Conservation (phyloP, 345 rosid genomes). For the Moringa oleifera region DNA sequence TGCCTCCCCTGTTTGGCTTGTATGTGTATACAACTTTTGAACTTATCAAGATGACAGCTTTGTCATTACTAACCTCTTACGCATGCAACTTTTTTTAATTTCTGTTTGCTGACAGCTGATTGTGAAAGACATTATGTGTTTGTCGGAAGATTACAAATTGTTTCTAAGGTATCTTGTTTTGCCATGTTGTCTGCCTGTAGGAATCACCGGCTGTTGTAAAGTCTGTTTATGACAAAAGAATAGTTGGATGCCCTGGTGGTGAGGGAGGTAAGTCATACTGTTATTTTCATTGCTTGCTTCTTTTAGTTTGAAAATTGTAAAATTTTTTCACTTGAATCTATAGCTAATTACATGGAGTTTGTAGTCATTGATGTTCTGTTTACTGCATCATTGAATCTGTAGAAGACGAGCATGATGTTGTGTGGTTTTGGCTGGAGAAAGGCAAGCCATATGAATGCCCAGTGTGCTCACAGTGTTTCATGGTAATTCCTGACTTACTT, state of each 20-base stretch:
- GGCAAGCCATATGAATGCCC: constrained; percentile 82
- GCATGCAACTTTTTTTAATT: too few relatives aligned
- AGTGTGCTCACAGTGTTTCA: constrained; percentile 79
- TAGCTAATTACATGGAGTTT: not conserved
- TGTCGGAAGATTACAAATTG: not conserved
- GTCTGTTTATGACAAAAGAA: constrained; percentile 50
- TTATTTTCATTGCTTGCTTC: not conserved
- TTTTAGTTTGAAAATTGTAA: not conserved
- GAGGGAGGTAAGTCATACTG: constrained; percentile 43
- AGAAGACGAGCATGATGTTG: constrained; percentile 97
- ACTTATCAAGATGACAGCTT: not conserved
- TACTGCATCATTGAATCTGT: constrained; percentile 9
- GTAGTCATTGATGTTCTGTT: not conserved
- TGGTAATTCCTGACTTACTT: constrained; percentile 32
- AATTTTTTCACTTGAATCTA: not conserved
- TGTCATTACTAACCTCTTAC: too few relatives aligned
- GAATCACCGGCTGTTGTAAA: constrained; percentile 49
- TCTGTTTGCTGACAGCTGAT: not conserved
- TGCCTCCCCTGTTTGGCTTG: not conserved
- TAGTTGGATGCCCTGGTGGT: constrained; percentile 66
- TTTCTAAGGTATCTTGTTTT: not conserved
- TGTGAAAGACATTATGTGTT: not conserved
- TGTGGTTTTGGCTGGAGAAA: constrained; percentile 97
- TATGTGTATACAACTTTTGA: not conserved
- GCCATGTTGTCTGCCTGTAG: constrained; percentile 17